Evolutionary conservation across 2,329 filamentous ascomycete species (phyloP).

Genomic region (Aspergillus sp.): DNA sequence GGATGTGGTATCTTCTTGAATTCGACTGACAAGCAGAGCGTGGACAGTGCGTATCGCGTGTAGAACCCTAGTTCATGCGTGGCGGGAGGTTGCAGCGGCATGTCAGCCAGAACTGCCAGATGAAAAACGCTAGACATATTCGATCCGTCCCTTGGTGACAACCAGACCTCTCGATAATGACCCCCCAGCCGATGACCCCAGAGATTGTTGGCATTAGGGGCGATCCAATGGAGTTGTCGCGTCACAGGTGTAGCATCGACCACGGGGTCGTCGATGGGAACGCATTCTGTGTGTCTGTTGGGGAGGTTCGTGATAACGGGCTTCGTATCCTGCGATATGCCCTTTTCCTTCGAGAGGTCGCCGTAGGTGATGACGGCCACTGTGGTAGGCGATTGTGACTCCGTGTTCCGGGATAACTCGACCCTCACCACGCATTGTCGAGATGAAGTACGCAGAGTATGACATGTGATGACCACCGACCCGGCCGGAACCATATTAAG

Average conservation of each 20-base stretch:
- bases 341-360: conserved; percentile 11
- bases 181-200: conserved; percentile 19
- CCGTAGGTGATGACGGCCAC: conserved; percentile 12
- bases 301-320: conserved; percentile 3
- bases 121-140: conserved; percentile 9
- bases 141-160: conserved; percentile 16
- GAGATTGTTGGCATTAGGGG: conserved; percentile 11
- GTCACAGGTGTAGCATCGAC: conserved; percentile 17
- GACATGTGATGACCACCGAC: conserved; percentile 10
- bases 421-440: conserved; percentile 14
- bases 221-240: conserved; percentile 15
- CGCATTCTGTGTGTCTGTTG: conserved; percentile 11
- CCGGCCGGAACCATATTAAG: conserved; percentile 13
- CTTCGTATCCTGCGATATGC: conserved; percentile 7
- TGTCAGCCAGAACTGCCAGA: conserved; percentile 14
- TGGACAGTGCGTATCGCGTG: conserved; percentile 12
- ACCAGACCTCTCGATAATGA: conserved; percentile 16
- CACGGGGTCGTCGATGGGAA: conserved; percentile 14
- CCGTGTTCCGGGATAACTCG: conserved; percentile 2
- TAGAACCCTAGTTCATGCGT: conserved; percentile 16
- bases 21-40: conserved; percentile 17
- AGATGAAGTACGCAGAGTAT: conserved; percentile 8
- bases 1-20: conserved; percentile 16
- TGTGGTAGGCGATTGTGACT: conserved; percentile 1
- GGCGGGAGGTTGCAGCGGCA: conserved; percentile 16